A percentile compares a stretch with the other conserved stretches of the same genome.
Conservation (phyloP, 352 stramenopile genomes). For the Plasmopara viticola region DNA sequence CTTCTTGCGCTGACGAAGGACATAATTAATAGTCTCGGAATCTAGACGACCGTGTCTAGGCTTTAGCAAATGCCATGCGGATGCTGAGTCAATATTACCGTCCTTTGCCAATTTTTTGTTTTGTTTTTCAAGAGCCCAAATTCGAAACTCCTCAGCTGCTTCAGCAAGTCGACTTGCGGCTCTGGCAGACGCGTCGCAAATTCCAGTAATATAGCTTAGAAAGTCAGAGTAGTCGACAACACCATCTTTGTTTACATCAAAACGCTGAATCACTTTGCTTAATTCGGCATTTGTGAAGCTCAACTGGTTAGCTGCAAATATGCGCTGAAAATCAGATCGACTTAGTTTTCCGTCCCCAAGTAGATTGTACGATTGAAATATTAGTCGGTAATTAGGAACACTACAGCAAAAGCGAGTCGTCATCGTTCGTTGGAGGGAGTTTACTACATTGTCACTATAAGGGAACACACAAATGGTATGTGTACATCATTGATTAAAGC, state of each 20-base stretch:
- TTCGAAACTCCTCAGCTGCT: slow-evolving; percentile 56
- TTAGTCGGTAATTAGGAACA: slow-evolving; percentile 61
- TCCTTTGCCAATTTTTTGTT: slow-evolving; percentile 73
- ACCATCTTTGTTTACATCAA: slow-evolving; percentile 71
- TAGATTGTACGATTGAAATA: slow-evolving; percentile 75
- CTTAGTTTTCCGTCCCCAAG: slow-evolving; percentile 60
- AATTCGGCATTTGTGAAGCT: slow-evolving; percentile 68
- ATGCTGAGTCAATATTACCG: slow-evolving; percentile 68
- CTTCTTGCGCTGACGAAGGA: slow-evolving; percentile 49
- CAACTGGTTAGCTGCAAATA: slow-evolving; percentile 61
- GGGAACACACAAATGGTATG: not conserved
- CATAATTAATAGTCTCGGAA: slow-evolving; percentile 44
- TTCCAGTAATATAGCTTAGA: slow-evolving; percentile 65
- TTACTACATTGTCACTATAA: slow-evolving; percentile 58
- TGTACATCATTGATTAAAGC: not conserved
- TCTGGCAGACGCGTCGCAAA: slow-evolving; percentile 58
- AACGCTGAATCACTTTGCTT: slow-evolving; percentile 73
- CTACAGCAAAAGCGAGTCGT: slow-evolving; percentile 54
- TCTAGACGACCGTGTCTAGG: slow-evolving; percentile 51
- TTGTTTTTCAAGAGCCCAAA: slow-evolving; percentile 69
- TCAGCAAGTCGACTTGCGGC: slow-evolving; percentile 47
- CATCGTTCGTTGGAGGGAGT: slow-evolving; percentile 56
- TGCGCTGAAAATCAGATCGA: slow-evolving; percentile 62
- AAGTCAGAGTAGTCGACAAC: slow-evolving; percentile 78
- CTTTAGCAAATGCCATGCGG: slow-evolving; percentile 65